phyloP scores from a whole-genome alignment of 225 moss, liverwort and hornwort species.

The Takakia lepidozioides region DNA sequence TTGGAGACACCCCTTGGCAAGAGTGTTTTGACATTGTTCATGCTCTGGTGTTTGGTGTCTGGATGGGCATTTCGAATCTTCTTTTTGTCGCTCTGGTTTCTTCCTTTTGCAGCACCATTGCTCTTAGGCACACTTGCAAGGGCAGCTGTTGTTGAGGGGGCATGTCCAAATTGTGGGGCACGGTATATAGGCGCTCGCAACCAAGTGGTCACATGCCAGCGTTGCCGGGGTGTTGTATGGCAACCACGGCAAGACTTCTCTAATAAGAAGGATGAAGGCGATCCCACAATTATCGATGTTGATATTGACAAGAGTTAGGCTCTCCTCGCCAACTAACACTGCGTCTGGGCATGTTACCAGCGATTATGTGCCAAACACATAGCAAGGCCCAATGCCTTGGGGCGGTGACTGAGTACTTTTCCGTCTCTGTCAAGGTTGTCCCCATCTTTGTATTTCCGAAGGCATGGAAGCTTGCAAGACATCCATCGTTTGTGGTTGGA shows the following conservation, averaged over 20 bases:
- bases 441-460: too few species aligned
- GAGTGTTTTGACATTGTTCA: conserved; percentile 76
- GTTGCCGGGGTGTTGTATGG: conserved; percentile 96
- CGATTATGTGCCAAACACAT: too few species aligned
- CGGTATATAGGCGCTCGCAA: conserved; percentile 83
- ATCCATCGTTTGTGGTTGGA: too few species aligned
- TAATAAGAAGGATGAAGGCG: conserved; percentile 46
- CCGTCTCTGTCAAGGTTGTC: too few species aligned
- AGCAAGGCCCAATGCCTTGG: too few species aligned
- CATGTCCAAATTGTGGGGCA: conserved; percentile 88
- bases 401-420: too few species aligned
- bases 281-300: conserved; percentile 81
- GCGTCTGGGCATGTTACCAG: too few species aligned
- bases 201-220: conserved; percentile 80
- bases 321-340: too few species aligned
- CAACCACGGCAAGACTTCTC: conserved; percentile 97
- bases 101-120: conserved; percentile 90
- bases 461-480: too few species aligned
- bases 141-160: conserved; percentile 92
- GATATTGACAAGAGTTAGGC: conserved; percentile 70
- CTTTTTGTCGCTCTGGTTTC: conserved; percentile 94
- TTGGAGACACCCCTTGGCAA: conserved; percentile 90
- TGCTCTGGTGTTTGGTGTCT: conserved; percentile 83
- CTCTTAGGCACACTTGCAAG: conserved; percentile 73
- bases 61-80: conserved; percentile 97